Evolutionary conservation across 1,284 basidiomycete genomes (phyloP).

Genomic region (Naganishia liquefaciens): DNA sequence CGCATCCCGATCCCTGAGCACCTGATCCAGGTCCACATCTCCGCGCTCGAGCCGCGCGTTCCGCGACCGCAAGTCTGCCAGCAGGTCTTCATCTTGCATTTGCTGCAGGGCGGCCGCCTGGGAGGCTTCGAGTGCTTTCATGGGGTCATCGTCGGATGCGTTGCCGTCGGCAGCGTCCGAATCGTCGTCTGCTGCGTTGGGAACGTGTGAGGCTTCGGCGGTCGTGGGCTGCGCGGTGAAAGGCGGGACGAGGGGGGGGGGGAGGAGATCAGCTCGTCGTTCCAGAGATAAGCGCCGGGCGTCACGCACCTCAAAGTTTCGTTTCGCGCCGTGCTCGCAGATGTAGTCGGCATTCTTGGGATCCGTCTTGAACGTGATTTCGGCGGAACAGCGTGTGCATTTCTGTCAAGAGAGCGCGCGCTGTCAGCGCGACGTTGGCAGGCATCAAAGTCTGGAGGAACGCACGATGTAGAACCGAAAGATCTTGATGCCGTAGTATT

Average conservation of each 20-base stretch:
- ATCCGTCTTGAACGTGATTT: slow-evolving; percentile 99
- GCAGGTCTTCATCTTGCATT: slow-evolving; percentile 96
- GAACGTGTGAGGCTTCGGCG: slow-evolving; percentile 42
- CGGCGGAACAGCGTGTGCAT: slow-evolving; percentile 87
- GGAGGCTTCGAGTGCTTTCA: slow-evolving; percentile 92
- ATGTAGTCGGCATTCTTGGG: slow-evolving; percentile 95
- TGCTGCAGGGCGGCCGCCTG: slow-evolving; percentile 90
- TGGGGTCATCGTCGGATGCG: slow-evolving; percentile 62
- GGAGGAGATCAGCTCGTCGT: not conserved
- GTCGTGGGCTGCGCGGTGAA: slow-evolving; percentile 40
- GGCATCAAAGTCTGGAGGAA: slow-evolving; percentile 65
- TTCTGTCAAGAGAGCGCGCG: slow-evolving; percentile 53
- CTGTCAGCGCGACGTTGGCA: not conserved
- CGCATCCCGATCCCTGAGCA: slow-evolving; percentile 46
- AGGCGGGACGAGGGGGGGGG: not conserved
- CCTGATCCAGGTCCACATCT: slow-evolving; percentile 57
- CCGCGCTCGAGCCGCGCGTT: slow-evolving; percentile 88
- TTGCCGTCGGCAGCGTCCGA: slow-evolving; percentile 38
- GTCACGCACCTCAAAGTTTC: slow-evolving; percentile 85
- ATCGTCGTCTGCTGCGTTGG: slow-evolving; percentile 52
- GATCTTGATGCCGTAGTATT: slow-evolving; percentile 93
- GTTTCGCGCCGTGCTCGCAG: slow-evolving; percentile 87
- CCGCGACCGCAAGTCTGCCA: slow-evolving; percentile 83
- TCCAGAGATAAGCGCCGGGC: slow-evolving; percentile 41
- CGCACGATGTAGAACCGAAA: slow-evolving; percentile 56